Conservation (phyloP, 108 stramenopile species). For the Cyclostephanos invisitatus region DNA sequence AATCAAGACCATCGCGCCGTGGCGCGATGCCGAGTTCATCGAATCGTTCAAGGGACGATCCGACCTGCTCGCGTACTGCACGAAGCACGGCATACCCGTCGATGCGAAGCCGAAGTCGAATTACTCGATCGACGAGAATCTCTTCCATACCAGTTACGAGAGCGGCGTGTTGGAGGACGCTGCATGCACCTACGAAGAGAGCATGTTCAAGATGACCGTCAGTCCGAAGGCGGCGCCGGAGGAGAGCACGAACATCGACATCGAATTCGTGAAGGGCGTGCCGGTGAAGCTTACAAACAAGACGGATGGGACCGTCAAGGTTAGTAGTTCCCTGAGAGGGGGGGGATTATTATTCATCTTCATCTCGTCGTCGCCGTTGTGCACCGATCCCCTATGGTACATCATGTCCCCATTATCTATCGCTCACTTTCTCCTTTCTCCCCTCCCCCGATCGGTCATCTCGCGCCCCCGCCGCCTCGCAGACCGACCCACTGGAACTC, state of each 20-base stretch:
- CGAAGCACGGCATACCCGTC: conserved; percentile 95
- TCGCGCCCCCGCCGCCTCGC: neutral
- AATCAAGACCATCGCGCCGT: conserved; percentile 96
- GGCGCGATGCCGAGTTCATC: conserved; percentile 96
- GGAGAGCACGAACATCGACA: conserved; percentile 64
- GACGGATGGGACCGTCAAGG: conserved; percentile 81
- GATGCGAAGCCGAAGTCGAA: conserved; percentile 94
- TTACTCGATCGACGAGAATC: conserved; percentile 98
- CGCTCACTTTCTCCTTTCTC: neutral
- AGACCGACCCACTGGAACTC: conserved; percentile 90
- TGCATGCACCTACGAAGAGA: conserved; percentile 75
- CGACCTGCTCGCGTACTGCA: conserved; percentile 96
- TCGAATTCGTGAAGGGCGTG: conserved; percentile 93
- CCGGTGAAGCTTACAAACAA: conserved; percentile 95
- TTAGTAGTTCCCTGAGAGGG: conserved; percentile 8
- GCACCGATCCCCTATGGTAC: too few relatives aligned
- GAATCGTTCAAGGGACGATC: conserved; percentile 92
- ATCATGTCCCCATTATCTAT: neutral
- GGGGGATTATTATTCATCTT: neutral
- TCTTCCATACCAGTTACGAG: conserved; percentile 99
- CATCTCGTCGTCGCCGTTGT: too few relatives aligned
- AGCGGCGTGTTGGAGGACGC: conserved; percentile 94
- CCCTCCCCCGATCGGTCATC: neutral
- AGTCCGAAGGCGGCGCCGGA: conserved; percentile 92
- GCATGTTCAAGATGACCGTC: conserved; percentile 94